Conservation (phyloP, 768 basidiomycete genomes). For the Boletus subcaerulescens region DNA sequence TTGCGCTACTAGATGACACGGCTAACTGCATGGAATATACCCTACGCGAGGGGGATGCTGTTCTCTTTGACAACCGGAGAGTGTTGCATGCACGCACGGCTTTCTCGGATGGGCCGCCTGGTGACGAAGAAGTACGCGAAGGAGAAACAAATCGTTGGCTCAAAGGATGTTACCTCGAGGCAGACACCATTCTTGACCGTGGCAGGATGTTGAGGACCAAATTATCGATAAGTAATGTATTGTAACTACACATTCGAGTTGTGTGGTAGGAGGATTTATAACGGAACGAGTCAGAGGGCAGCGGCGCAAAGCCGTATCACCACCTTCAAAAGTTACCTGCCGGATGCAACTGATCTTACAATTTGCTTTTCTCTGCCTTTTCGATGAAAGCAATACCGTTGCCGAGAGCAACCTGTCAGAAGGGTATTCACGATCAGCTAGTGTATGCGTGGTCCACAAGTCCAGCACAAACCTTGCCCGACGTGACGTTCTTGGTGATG, state of each 20-base stretch:
- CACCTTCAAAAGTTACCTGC: background rate
- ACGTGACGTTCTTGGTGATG: constrained; percentile 55
- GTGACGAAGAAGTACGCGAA: constrained; percentile 33
- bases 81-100: constrained; percentile 84
- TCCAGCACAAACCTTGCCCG: constrained; percentile 48
- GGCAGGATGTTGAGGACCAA: constrained; percentile 48
- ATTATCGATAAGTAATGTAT: background rate
- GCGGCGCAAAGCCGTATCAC: background rate
- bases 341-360: constrained; percentile 24
- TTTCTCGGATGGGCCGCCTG: constrained; percentile 46
- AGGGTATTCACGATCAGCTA: background rate
- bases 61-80: constrained; percentile 89
- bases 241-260: background rate
- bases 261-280: background rate
- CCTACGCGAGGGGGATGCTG: constrained; percentile 79
- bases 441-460: background rate
- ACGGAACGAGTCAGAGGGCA: background rate
- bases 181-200: constrained; percentile 60
- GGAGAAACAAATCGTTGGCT: constrained; percentile 75
- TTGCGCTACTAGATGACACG: constrained; percentile 51
- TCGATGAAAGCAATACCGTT: constrained; percentile 63
- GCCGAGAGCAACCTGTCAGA: constrained; percentile 48
- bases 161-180: constrained; percentile 83
- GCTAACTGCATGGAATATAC: constrained; percentile 57
- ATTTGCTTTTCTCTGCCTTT: constrained; percentile 45